Conservation (phyloP, 345 rosid genomes). For the Cochlearia excelsa region DNA sequence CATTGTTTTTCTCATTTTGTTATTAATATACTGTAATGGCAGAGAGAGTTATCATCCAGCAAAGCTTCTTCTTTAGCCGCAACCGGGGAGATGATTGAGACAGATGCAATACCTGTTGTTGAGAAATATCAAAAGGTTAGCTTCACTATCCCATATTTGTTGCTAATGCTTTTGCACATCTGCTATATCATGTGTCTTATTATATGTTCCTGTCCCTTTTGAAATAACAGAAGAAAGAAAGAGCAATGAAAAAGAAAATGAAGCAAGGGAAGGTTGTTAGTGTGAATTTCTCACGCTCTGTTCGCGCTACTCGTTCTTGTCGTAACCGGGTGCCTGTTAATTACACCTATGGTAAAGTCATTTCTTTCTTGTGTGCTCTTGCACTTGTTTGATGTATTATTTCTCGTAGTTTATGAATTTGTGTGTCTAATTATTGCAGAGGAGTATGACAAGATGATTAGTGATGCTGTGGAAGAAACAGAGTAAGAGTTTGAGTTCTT, state of each 20-base stretch:
- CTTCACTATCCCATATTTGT: neutral
- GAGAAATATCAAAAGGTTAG: constrained; percentile 57
- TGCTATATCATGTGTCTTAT: neutral
- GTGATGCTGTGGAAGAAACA: constrained; percentile 58
- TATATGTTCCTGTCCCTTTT: neutral
- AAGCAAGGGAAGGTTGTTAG: constrained; percentile 52
- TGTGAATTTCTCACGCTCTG: constrained; percentile 32
- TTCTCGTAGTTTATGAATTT: constrained; percentile 17
- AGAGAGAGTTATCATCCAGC: constrained; percentile 67
- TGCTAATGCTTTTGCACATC: constrained; percentile 10
- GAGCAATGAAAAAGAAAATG: constrained; percentile 51
- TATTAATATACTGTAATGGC: constrained; percentile 27
- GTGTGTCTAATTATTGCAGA: constrained; percentile 44
- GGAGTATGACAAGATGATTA: constrained; percentile 66
- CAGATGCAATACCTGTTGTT: constrained; percentile 54
- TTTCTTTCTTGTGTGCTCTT: constrained; percentile 9
- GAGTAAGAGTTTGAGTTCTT: constrained; percentile 50
- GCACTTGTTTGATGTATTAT: constrained; percentile 10
- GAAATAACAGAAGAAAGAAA: constrained; percentile 62
- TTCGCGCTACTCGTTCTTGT: constrained; percentile 55
- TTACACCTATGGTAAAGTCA: constrained; percentile 68
- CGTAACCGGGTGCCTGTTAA: constrained; percentile 54
- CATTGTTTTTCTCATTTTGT: neutral
- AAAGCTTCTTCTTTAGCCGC: constrained; percentile 49
- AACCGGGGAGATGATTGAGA: constrained; percentile 48